Base-by-base conservation (phyloP, 495 filamentous ascomycete genomes). In the Aspergillus leporis region DNA sequence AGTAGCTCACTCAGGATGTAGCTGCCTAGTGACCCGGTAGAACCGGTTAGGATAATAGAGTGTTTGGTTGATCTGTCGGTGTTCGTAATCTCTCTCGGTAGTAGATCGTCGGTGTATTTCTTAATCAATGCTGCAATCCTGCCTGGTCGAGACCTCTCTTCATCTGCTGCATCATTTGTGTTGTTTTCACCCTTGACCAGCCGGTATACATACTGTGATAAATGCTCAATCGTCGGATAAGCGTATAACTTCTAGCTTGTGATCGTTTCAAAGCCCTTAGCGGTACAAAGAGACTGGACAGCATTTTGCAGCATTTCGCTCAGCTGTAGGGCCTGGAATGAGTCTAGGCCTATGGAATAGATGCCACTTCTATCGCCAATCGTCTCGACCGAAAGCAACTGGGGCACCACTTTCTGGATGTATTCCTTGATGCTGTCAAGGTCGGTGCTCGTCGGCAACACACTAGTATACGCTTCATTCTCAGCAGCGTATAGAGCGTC, bases 291-390 rank as follows among this genome's bases (percentile, higher is more conserved):
- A n/a, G n/a, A n/a, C n/a, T n/a, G n/a, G n/a, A n/a, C n/a, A 40
- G 50, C 43, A 0, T 13, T n/a, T 16, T 62, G 48, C 50, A 66
- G 5, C 5, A 45, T 51, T 36, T 56, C 41, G n/a, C 38, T 46
- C 1, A 63, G 9, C n/a, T 52, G 58, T 0, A 65, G 51, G 0
- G 60, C 74, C 40, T 81, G 78, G 59, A 86, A 68, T n/a, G 81
- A 86, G 63, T 86, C 82, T 25, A 87, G 12, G 64, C 16, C 80
- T 3, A 40, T 2, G 12, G 36, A 12, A 12, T 13, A 12, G 36
- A 40, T 40, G 36, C 10, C 36, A 13, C 12, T 40, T 2, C 16
- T n/a, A 13, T 13, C 16, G 9, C 10, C 9, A 9, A 40, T n/a
- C 10, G 2, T 2, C 36, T n/a, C 36, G 36, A 40, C 36, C 10